Percentiles rank a stretch among this genome's conserved stretches.
phyloP scores from a whole-genome alignment of 2,329 filamentous ascomycete species.

The Xylogone sp. region DNA sequence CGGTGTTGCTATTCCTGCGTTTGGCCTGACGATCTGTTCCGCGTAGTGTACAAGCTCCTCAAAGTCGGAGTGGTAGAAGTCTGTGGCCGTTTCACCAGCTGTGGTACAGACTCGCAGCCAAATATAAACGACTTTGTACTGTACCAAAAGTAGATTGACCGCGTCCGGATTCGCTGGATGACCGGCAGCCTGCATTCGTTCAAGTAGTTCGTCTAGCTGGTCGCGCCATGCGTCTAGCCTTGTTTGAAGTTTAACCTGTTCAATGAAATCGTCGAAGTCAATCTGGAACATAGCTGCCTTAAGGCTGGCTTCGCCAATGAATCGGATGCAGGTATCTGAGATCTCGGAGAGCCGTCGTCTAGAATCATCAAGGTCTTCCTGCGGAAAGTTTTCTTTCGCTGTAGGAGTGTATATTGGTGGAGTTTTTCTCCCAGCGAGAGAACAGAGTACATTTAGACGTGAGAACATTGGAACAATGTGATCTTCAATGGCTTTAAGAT shows the following conservation, averaged over 20 bases:
- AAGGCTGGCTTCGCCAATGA: conserved; percentile 4
- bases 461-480: conserved; percentile 9
- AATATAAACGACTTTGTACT: conserved; percentile 11
- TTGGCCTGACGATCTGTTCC: conserved; percentile 5
- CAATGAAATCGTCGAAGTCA: conserved; percentile 6
- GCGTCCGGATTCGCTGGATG: conserved; percentile 7
- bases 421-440: conserved; percentile 7
- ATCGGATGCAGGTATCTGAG: conserved; percentile 7
- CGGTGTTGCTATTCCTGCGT: conserved; percentile 3
- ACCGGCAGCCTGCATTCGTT: conserved; percentile 8
- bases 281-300: conserved; percentile 9
- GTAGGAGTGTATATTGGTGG: conserved; percentile 5
- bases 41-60: conserved; percentile 8
- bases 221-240: conserved; percentile 7
- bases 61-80: conserved; percentile 7
- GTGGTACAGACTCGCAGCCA: conserved; percentile 8
- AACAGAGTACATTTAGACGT: conserved; percentile 8
- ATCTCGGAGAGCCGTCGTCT: conserved; percentile 6
- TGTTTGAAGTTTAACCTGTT: conserved; percentile 8
- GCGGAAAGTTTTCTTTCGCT: conserved; percentile 8
- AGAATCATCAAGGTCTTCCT: conserved; percentile 7
- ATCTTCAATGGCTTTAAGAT: conserved; percentile 7
- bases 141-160: conserved; percentile 8
- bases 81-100: conserved; percentile 6
- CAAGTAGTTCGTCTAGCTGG: conserved; percentile 8